Conservation (phyloP, 768 basidiomycete genomes). For the Podaxis mareebaensis region DNA sequence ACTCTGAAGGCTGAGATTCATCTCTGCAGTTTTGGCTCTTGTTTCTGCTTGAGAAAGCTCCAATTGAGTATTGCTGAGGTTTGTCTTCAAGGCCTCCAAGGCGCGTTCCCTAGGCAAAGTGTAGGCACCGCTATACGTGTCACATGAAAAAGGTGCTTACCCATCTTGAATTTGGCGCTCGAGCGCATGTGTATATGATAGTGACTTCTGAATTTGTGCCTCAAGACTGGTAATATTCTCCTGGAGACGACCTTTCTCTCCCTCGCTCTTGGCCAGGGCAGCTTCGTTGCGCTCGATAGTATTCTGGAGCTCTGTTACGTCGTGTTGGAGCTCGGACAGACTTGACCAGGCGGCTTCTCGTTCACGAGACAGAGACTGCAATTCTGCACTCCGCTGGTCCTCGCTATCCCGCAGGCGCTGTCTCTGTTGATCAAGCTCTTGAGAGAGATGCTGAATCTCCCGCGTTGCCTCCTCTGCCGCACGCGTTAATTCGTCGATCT, state of each 20-base stretch:
- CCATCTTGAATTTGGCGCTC: constrained; percentile 66
- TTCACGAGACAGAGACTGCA: constrained; percentile 30
- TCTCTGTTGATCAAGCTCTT: constrained; percentile 39
- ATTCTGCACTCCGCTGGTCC: constrained; percentile 30
- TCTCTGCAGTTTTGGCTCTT: constrained; percentile 59
- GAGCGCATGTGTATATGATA: constrained; percentile 60
- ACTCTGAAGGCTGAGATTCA: constrained; percentile 62
- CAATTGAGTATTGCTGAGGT: constrained; percentile 41
- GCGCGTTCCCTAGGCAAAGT: constrained; percentile 39
- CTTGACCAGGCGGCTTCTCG: constrained; percentile 32
- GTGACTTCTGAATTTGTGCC: constrained; percentile 64
- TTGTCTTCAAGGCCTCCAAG: constrained; percentile 36
- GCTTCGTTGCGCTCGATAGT: constrained; percentile 42
- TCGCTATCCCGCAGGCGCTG: constrained; percentile 33
- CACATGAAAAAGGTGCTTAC: constrained; percentile 34
- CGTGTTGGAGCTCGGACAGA: constrained; percentile 34
- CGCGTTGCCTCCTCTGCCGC: constrained; percentile 38
- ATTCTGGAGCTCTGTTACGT: constrained; percentile 35
- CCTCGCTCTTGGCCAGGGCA: constrained; percentile 38
- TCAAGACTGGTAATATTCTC: constrained; percentile 57
- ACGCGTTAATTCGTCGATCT: constrained; percentile 35
- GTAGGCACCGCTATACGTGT: constrained; percentile 9
- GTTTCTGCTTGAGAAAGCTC: constrained; percentile 58
- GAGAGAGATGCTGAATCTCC: constrained; percentile 38
- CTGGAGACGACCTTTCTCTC: constrained; percentile 55